Base-by-base conservation (phyloP, 306 rosid species). In the Cicer arietinum region DNA sequence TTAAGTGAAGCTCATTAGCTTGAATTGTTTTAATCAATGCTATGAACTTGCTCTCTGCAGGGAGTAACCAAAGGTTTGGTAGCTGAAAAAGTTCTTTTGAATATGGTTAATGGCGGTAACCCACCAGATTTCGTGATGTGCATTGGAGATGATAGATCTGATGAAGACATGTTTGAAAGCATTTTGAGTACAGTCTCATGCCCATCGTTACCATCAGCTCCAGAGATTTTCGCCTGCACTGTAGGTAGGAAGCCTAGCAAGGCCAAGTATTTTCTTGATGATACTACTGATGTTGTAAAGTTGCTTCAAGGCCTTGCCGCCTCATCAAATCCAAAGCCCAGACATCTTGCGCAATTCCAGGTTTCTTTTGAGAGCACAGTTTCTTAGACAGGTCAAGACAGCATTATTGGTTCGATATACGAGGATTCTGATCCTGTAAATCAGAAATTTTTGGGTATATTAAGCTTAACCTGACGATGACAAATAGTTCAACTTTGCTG, bases 141-240 rank as follows among this genome's bases (percentile, higher is more conserved):
- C 90, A 74, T 90, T 2, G 97, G 98, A 54, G 98, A 93, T 65
- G 96, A 93, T 81, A 82, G 87, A 76, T 90, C 97, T 0, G 97
- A 93, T 13, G 98, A 93, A 73, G 91, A 93, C 85, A 93, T 93
- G 98, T 93, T 93, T 78, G 91, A 89, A 80, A 86, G 89, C 83
- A 85, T 93, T 77, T 68, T 80, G 73, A 88, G 89, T 59, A 78
- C 90, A 1, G 87, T 86, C 9, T 76, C 87, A 1, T 48, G 85
- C 81, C 89, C 86, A 40, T 82, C 84, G 6, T 63, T 87, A 82
- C 87, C 88, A 70, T 80, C 84, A 0, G 77, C 87, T 53, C 88
- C 94, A 0, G 92, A 89, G 68, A 85, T 89, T 67, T 91, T 88
- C 69, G 94, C 97, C 66, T 91, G 97, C 80, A 89, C 97, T 0